Evolutionary conservation across 2,329 filamentous ascomycete genomes (phyloP).

Genomic region (Fusarium mexicanum): DNA sequence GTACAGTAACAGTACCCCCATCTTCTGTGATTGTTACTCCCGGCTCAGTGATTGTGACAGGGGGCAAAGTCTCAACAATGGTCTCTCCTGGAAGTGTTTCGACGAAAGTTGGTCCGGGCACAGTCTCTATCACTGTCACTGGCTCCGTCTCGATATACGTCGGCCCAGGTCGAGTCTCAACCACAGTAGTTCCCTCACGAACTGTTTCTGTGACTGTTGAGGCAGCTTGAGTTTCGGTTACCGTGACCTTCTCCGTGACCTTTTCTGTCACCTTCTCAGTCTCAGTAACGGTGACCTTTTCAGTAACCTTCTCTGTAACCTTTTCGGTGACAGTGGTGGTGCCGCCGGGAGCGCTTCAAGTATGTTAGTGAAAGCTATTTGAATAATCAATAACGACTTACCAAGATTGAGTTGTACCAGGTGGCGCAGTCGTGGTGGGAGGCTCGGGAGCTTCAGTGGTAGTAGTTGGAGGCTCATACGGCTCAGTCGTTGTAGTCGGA

Average conservation of each 20-base stretch:
- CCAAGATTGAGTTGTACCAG: slow-evolving; percentile 14
- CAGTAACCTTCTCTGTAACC: neutral
- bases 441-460: neutral
- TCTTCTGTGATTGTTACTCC: slow-evolving; percentile 19
- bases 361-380: neutral
- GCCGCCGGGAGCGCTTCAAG: slow-evolving; percentile 2
- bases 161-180: neutral
- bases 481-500: neutral
- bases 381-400: neutral
- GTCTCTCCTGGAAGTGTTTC: slow-evolving; percentile 11
- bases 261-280: neutral
- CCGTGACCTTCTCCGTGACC: neutral
- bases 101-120: neutral
- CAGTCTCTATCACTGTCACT: slow-evolving; percentile 7
- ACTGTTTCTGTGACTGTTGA: slow-evolving; percentile 5
- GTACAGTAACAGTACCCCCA: slow-evolving; percentile 8
- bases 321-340: neutral
- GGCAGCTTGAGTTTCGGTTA: slow-evolving; percentile 1
- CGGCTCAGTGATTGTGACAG: slow-evolving; percentile 14
- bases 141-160: slow-evolving; percentile 4
- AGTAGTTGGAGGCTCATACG: neutral
- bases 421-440: neutral
- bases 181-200: slow-evolving; percentile 2
- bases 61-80: neutral
- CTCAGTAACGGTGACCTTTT: slow-evolving; percentile 6